Conservation (phyloP, 345 rosid species). For the Eucalyptus paniculata region DNA sequence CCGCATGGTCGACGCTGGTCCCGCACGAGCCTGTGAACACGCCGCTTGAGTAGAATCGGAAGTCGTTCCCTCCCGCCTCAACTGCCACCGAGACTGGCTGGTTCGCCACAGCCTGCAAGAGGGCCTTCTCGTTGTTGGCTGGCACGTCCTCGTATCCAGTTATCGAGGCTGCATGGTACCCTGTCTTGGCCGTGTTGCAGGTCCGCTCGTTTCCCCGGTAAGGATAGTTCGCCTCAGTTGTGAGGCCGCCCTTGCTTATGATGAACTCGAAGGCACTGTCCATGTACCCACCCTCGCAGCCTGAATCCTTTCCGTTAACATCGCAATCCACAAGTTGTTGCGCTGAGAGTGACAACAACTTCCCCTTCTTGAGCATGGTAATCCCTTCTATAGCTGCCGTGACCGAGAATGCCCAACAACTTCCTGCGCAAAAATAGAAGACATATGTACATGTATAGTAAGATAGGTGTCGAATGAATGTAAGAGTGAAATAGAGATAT, state of each 20-base stretch:
- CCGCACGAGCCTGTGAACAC: constrained; percentile 28
- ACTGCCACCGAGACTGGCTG: constrained; percentile 41
- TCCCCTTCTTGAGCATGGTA: constrained; percentile 20
- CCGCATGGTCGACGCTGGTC: constrained; percentile 20
- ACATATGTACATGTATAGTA: not conserved
- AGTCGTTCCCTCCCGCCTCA: constrained; percentile 1
- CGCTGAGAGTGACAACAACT: constrained; percentile 33
- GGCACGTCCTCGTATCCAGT: constrained; percentile 22
- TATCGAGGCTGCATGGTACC: constrained; percentile 1
- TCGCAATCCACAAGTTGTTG: constrained; percentile 47
- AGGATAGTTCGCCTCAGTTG: constrained; percentile 28
- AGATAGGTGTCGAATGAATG: not conserved
- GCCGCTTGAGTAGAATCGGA: constrained; percentile 23
- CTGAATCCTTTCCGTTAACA: not conserved
- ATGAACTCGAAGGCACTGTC: constrained; percentile 26
- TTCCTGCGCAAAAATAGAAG: no score
- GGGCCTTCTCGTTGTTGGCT: constrained; percentile 25
- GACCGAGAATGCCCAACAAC: no score
- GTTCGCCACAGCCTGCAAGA: constrained; percentile 25
- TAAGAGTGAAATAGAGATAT: not conserved
- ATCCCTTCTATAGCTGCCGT: constrained; percentile 51
- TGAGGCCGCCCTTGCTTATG: constrained; percentile 17
- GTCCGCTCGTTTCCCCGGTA: constrained; percentile 12
- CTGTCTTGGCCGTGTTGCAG: constrained; percentile 6
- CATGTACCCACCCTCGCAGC: constrained; percentile 30